Evolutionary conservation across 2,329 filamentous ascomycete genomes (phyloP).

Genomic region (Aspergillus novoparasiticus): DNA sequence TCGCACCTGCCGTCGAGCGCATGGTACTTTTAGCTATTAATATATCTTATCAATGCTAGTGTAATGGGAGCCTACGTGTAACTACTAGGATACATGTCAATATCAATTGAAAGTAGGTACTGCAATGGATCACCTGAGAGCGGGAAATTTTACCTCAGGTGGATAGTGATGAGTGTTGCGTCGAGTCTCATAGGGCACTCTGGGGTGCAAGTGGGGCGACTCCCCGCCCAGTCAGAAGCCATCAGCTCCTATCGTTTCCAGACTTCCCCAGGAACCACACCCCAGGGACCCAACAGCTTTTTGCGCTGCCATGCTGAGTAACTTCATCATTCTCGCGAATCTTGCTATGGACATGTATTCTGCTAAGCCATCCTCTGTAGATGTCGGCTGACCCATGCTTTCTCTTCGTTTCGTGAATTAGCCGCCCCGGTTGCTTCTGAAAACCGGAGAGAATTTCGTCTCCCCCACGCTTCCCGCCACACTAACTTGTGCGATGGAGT

Average conservation of each 20-base stretch:
- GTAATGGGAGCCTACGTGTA: not conserved
- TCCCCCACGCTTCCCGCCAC: conserved; percentile 6
- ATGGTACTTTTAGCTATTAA: not conserved
- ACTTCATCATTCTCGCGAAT: not conserved
- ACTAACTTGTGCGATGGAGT: conserved; percentile 23
- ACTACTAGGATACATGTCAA: not conserved
- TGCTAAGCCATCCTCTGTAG: conserved; percentile 1
- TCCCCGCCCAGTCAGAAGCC: conserved; percentile 4
- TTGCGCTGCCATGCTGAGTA: conserved; percentile 1
- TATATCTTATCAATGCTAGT: not conserved
- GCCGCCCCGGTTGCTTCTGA: not conserved
- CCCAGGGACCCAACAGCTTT: not conserved
- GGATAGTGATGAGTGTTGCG: conserved; percentile 1
- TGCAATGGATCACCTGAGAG: not conserved
- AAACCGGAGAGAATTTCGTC: not conserved
- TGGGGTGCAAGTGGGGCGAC: not conserved
- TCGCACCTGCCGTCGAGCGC: not conserved
- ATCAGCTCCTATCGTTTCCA: not conserved
- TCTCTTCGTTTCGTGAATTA: not conserved
- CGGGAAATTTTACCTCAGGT: conserved; percentile 1
- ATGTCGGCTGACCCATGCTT: conserved; percentile 15
- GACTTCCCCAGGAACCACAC: conserved; percentile 3
- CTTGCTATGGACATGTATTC: conserved; percentile 5
- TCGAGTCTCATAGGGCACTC: conserved; percentile 2
- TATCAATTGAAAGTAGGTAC: not conserved